These are phyloP conservation scores for Wickerhamomyces sp. DNA, from an alignment of 1,139 yeast species.

Conservation along the genomic window DNA sequence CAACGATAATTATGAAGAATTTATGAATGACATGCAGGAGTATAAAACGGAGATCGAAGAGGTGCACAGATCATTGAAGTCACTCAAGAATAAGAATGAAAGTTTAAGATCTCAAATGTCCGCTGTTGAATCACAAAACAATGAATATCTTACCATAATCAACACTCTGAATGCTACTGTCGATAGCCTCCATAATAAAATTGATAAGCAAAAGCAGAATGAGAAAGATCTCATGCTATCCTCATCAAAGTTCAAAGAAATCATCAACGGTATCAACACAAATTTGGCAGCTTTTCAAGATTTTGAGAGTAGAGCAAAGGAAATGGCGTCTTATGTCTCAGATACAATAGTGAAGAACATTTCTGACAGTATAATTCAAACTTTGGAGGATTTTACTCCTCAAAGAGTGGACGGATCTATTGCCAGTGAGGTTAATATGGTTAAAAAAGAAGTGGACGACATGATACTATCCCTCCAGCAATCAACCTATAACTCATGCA, in stretches of 20 bases:
- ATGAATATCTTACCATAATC: slow-evolving; percentile 26
- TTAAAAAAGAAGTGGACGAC: slow-evolving; percentile 13
- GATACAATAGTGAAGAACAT: slow-evolving; percentile 8
- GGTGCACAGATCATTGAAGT: slow-evolving; percentile 31
- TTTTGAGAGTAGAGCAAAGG: slow-evolving; percentile 26
- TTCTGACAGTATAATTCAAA: slow-evolving; percentile 2
- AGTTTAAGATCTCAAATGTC: slow-evolving; percentile 25
- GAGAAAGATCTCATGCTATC: slow-evolving; percentile 30
- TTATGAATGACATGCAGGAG: slow-evolving; percentile 42
- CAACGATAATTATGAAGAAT: slow-evolving; percentile 48
- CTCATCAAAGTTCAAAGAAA: slow-evolving; percentile 28
- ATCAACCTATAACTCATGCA: slow-evolving; percentile 18
- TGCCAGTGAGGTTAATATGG: neutral
- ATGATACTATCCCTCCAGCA: slow-evolving; percentile 11
- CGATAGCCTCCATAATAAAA: slow-evolving; percentile 28
- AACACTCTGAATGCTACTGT: slow-evolving; percentile 26
- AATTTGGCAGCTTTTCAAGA: slow-evolving; percentile 27
- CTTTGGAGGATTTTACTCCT: neutral
- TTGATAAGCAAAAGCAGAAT: slow-evolving; percentile 30
- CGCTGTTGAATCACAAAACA: slow-evolving; percentile 24
- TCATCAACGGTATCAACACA: slow-evolving; percentile 27
- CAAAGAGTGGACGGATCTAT: neutral
- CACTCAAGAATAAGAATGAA: slow-evolving; percentile 30
- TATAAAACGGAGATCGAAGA: slow-evolving; percentile 42
- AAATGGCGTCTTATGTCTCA: slow-evolving; percentile 23